These are phyloP conservation scores for Phanerodontia chrysosporium DNA, from an alignment of 768 basidiomycete species.

Conservation along the genomic window DNA sequence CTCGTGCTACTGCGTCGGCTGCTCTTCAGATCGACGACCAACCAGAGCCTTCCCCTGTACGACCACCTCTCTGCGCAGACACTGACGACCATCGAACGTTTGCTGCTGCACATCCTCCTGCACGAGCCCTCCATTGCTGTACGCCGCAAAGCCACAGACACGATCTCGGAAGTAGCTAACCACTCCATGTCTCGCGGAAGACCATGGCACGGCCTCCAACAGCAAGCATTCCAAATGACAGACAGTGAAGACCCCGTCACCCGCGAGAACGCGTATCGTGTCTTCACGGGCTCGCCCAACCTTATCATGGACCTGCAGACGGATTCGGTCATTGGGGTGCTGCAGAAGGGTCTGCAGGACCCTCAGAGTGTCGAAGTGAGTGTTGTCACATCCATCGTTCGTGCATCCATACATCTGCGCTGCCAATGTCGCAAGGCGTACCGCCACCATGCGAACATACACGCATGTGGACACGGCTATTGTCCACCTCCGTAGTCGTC, in stretches of 20 bases:
- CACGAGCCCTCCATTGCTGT: constrained; percentile 58
- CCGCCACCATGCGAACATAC: neutral
- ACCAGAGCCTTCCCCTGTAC: constrained; percentile 49
- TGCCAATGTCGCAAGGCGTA: neutral
- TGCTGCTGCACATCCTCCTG: constrained; percentile 64
- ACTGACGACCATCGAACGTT: constrained; percentile 63
- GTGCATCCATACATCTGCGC: neutral
- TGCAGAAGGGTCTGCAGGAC: constrained; percentile 68
- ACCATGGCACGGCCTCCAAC: constrained; percentile 80
- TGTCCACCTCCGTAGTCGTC: neutral
- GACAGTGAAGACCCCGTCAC: constrained; percentile 28
- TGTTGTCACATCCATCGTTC: constrained; percentile 14
- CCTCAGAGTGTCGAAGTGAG: constrained; percentile 57
- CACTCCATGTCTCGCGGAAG: constrained; percentile 70
- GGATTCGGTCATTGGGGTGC: constrained; percentile 61
- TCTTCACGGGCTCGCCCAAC: constrained; percentile 73
- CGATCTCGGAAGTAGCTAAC: constrained; percentile 71
- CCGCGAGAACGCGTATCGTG: constrained; percentile 50
- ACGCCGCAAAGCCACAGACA: constrained; percentile 68
- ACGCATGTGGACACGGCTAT: neutral
- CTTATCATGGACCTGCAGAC: constrained; percentile 73
- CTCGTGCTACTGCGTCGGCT: constrained; percentile 76
- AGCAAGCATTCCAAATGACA: constrained; percentile 65
- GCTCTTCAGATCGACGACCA: constrained; percentile 52
- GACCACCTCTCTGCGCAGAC: constrained; percentile 70